These are phyloP conservation scores for bread wheat (Triticum aestivum) DNA, from an alignment of 176 grass and related monocot genomes.

Conservation along the genomic window IWGSC_CS_RefSeq_v2.1 NC_057814.1:53593397-53593896, in stretches of 20 bases:
- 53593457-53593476: constrained; percentile 53
- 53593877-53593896: constrained; percentile 40
- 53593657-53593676: not conserved
- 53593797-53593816: constrained; percentile 42
- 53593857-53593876: constrained; percentile 63
- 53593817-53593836: not conserved
- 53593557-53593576: constrained; percentile 24
- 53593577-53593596: constrained; percentile 46
- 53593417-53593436: constrained; percentile 60
- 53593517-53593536: constrained; percentile 12
- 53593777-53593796: constrained; percentile 46
- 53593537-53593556: not conserved
- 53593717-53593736: too few relatives aligned
- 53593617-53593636: constrained; percentile 49
- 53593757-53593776: constrained; percentile 39
- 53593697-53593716: not conserved
- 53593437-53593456: constrained; percentile 60
- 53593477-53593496: constrained; percentile 31
- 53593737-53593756: not conserved
- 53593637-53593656: constrained; percentile 34
- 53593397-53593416: constrained; percentile 69
- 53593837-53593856: constrained; percentile 39
- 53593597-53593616: constrained; percentile 53
- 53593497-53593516: not conserved
- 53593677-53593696: not conserved